These are phyloP conservation scores for Boletus barrowsii DNA, from an alignment of 768 basidiomycete species.

Conservation along the genomic window DNA sequence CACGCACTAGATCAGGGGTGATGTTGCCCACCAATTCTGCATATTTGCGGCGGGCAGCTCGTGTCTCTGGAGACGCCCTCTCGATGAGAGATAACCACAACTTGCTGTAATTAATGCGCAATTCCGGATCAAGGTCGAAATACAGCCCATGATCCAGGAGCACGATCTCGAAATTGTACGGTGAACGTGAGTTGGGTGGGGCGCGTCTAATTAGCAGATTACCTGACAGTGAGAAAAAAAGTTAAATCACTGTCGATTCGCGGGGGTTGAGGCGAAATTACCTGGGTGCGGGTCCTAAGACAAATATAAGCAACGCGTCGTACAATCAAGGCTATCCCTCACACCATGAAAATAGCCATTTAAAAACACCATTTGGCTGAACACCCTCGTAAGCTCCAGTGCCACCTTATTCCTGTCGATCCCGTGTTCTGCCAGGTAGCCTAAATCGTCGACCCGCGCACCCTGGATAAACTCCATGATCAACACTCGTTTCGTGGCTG, in stretches of 20 bases:
- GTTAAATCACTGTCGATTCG: conserved; percentile 1
- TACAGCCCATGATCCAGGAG: conserved; percentile 93
- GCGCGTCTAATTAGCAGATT: conserved; percentile 89
- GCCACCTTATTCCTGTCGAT: conserved; percentile 96
- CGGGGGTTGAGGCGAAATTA: conserved; percentile 25
- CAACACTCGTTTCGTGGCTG: conserved; percentile 78
- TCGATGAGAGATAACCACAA: conserved; percentile 90
- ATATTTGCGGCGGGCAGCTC: conserved; percentile 75
- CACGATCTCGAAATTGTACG: conserved; percentile 95
- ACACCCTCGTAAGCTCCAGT: conserved; percentile 85
- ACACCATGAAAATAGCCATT: conserved; percentile 90
- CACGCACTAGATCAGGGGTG: conserved; percentile 72
- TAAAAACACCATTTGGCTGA: conserved; percentile 92
- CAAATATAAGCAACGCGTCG: conserved; percentile 14
- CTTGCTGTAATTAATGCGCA: conserved; percentile 82
- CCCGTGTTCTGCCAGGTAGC: conserved; percentile 71
- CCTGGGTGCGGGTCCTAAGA: conserved; percentile 84
- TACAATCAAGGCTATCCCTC: conserved; percentile 27
- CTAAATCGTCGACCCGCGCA: conserved; percentile 82
- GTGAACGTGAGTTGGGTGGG: conserved; percentile 58
- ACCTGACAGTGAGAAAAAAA: conserved; percentile 39
- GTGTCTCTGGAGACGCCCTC: conserved; percentile 60
- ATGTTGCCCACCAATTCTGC: conserved; percentile 91
- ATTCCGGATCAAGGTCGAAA: conserved; percentile 79
- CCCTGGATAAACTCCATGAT: conserved; percentile 96